Evolutionary conservation across 257 asterid species (phyloP).

Genomic region (Verbena officinalis): DNA sequence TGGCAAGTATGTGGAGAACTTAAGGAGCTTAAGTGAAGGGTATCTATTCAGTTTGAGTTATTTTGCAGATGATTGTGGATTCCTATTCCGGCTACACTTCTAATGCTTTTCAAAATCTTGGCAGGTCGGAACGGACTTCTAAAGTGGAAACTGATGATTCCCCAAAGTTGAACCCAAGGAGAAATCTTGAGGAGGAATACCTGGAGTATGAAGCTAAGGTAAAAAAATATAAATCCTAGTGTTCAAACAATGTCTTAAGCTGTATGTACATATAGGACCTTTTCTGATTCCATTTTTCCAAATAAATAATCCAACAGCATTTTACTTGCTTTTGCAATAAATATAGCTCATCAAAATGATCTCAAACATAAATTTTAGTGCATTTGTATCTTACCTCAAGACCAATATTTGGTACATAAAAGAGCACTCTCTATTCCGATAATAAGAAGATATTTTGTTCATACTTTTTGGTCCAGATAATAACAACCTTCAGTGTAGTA

Average conservation of each 20-base stretch:
- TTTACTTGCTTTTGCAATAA: constrained; percentile 5
- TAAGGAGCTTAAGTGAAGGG: constrained; percentile 75
- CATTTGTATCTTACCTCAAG: neutral
- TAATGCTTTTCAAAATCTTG: constrained; percentile 26
- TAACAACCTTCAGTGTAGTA: constrained; percentile 85
- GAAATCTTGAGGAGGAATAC: constrained; percentile 94
- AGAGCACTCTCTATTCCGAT: neutral
- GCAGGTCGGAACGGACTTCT: constrained; percentile 56
- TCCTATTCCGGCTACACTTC: neutral
- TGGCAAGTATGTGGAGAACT: constrained; percentile 79
- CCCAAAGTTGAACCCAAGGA: constrained; percentile 58
- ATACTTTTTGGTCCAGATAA: constrained; percentile 51
- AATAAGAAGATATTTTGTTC: neutral
- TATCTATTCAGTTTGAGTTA: constrained; percentile 31
- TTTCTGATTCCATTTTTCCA: neutral
- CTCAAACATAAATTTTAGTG: neutral
- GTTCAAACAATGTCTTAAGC: neutral
- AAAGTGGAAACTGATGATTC: constrained; percentile 48
- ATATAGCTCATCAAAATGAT: constrained; percentile 12
- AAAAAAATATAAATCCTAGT: constrained; percentile 8
- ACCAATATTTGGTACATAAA: neutral
- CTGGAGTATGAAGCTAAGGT: constrained; percentile 90
- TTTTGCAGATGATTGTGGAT: constrained; percentile 16
- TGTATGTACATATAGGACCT: constrained; percentile 1
- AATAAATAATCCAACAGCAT: neutral